Conservation (phyloP, 495 filamentous ascomycete species). For the Annulohypoxylon bovei region DNA sequence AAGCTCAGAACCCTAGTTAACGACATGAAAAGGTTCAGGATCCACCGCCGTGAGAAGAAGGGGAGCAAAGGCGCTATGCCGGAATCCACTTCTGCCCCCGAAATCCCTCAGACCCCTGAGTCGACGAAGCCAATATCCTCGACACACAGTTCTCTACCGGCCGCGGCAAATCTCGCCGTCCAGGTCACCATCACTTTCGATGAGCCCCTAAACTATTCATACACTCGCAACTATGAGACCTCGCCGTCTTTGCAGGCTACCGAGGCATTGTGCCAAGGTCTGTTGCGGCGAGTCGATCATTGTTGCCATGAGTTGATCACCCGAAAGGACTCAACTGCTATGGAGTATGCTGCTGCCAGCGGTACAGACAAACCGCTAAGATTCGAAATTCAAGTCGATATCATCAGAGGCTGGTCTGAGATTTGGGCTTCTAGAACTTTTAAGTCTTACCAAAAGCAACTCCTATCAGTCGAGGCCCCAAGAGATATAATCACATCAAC, state of each 20-base stretch:
- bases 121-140: conserved; percentile 29
- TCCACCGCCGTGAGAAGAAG: conserved; percentile 35
- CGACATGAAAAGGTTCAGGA: conserved; percentile 43
- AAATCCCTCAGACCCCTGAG: conserved; percentile 12
- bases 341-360: conserved; percentile 49
- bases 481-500: conserved; percentile 55
- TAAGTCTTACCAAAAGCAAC: conserved; percentile 58
- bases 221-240: conserved; percentile 53
- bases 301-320: conserved; percentile 60
- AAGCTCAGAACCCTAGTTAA: conserved; percentile 45
- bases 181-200: conserved; percentile 58
- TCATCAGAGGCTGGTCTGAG: conserved; percentile 50
- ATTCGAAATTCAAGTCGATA: conserved; percentile 56
- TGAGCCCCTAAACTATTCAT: conserved; percentile 54
- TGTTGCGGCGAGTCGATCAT: conserved; percentile 58
- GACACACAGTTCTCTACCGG: conserved; percentile 25
- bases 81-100: conserved; percentile 18
- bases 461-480: conserved; percentile 50
- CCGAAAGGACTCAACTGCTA: conserved; percentile 57
- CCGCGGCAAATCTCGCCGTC: conserved; percentile 43
- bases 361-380: conserved; percentile 53
- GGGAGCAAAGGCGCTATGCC: conserved; percentile 20
- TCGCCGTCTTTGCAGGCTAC: conserved; percentile 52
- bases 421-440: conserved; percentile 57
- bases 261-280: conserved; percentile 52